phyloP scores from a whole-genome alignment of 257 asterid species.

The Salvia rosmarinus region DNA sequence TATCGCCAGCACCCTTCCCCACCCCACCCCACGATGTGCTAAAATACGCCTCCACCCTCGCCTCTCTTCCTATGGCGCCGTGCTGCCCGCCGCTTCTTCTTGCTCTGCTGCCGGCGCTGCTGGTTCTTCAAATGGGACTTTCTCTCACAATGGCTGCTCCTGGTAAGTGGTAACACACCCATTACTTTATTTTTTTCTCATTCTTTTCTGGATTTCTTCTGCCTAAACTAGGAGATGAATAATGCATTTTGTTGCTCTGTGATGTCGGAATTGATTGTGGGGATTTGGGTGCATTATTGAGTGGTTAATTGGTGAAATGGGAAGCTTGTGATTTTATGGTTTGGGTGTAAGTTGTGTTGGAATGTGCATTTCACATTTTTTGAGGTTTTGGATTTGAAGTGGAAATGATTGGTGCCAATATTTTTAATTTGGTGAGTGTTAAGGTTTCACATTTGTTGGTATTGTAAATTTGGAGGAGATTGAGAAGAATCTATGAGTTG shows the following conservation, averaged over 20 bases:
- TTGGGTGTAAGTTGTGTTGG: slow-evolving; percentile 19
- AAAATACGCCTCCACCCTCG: slow-evolving; percentile 37
- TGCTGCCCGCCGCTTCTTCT: slow-evolving; percentile 40
- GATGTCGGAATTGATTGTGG: slow-evolving; percentile 25
- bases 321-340: slow-evolving; percentile 16
- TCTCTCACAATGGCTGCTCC: slow-evolving; percentile 49
- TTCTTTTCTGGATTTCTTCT: not conserved
- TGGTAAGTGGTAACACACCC: slow-evolving; percentile 44
- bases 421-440: slow-evolving; percentile 10
- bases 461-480: slow-evolving; percentile 27
- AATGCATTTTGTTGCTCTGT: slow-evolving; percentile 18
- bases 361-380: slow-evolving; percentile 28
- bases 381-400: slow-evolving; percentile 20
- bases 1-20: slow-evolving; percentile 6
- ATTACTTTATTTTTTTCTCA: not conserved
- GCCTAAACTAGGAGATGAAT: slow-evolving; percentile 6
- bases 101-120: slow-evolving; percentile 34
- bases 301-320: slow-evolving; percentile 12
- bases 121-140: slow-evolving; percentile 48
- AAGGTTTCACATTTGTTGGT: not conserved
- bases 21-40: slow-evolving; percentile 31
- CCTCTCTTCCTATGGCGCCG: slow-evolving; percentile 53
- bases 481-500: slow-evolving; percentile 10
- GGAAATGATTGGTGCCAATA: not conserved
- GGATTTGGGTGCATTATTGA: slow-evolving; percentile 27